phyloP scores from a whole-genome alignment of 768 basidiomycete species.

The Suillus plorans region DNA sequence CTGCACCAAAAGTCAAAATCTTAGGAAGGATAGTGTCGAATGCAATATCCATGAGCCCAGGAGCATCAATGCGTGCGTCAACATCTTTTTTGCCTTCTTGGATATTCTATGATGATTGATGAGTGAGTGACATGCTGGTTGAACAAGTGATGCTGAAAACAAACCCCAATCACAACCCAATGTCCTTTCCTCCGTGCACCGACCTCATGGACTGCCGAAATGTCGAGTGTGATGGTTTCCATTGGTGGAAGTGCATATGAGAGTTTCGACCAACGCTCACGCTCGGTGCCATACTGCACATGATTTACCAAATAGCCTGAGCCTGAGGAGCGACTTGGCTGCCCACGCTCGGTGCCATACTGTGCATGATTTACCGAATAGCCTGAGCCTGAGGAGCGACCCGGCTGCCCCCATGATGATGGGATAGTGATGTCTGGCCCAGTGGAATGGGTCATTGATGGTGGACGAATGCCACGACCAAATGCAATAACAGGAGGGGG shows the following conservation, averaged over 20 bases:
- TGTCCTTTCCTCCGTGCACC: background rate
- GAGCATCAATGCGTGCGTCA: too few species aligned
- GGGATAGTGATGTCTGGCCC: background rate
- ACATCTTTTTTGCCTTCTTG: too few species aligned
- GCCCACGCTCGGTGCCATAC: background rate
- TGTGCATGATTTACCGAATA: constrained; percentile 5
- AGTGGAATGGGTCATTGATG: background rate
- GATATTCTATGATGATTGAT: too few species aligned
- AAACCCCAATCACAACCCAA: background rate
- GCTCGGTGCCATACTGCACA: background rate
- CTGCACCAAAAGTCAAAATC: too few species aligned
- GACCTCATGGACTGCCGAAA: constrained; percentile 1
- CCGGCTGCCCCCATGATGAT: background rate
- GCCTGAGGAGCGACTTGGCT: background rate
- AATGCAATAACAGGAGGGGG: constrained; percentile 4
- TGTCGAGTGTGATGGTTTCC: constrained; percentile 6
- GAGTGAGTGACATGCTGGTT: too few species aligned
- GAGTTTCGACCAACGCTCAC: constrained; percentile 1
- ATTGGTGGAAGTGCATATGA: constrained; percentile 4
- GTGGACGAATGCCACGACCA: background rate
- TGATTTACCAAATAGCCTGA: constrained; percentile 6
- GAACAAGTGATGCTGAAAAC: too few species aligned
- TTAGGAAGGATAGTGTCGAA: too few species aligned
- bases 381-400: background rate
- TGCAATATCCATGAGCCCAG: too few species aligned